These are phyloP conservation scores for Yamadazyma akitaensis DNA, from an alignment of 805 yeast species.

Conservation along the genomic window DNA sequence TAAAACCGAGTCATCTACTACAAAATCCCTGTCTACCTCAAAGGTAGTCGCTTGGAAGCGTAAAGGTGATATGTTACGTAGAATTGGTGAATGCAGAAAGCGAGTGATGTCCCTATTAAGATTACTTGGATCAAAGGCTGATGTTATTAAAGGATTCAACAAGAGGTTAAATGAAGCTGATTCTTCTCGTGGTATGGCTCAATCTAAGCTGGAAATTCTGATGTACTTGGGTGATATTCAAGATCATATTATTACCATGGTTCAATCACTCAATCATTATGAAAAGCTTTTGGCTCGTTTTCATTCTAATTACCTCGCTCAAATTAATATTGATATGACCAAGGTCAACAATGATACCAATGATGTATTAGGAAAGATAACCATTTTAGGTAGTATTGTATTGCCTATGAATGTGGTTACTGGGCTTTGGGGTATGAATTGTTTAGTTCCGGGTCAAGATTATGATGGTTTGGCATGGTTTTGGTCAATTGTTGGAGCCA, in stretches of 20 bases:
- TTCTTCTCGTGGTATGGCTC: constrained; percentile 32
- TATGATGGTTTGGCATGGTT: constrained; percentile 40
- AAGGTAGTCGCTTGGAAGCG: constrained; percentile 65
- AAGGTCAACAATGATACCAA: constrained; percentile 95
- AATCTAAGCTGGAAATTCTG: constrained; percentile 66
- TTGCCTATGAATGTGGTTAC: constrained; percentile 93
- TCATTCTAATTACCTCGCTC: constrained; percentile 96
- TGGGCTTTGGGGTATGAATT: constrained; percentile 99
- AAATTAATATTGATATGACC: constrained; percentile 96
- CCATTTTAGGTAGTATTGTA: constrained; percentile 91
- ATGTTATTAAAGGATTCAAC: constrained; percentile 94
- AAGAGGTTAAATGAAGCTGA: constrained; percentile 63
- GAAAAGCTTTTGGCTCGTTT: constrained; percentile 90
- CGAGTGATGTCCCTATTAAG: constrained; percentile 88
- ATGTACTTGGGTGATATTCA: constrained; percentile 96
- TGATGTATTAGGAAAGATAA: constrained; percentile 90
- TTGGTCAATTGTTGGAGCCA: constrained; percentile 33
- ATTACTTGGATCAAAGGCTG: constrained; percentile 87
- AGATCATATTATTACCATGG: constrained; percentile 97
- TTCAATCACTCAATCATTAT: constrained; percentile 88
- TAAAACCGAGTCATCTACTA: constrained; percentile 23
- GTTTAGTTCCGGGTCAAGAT: constrained; percentile 88
- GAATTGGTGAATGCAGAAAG: constrained; percentile 94
- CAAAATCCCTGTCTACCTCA: constrained; percentile 44
- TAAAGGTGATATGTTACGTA: constrained; percentile 90